These are phyloP conservation scores for Fistulifera pelliculosa DNA, from an alignment of 108 stramenopile species.

Conservation along the genomic window DNA sequence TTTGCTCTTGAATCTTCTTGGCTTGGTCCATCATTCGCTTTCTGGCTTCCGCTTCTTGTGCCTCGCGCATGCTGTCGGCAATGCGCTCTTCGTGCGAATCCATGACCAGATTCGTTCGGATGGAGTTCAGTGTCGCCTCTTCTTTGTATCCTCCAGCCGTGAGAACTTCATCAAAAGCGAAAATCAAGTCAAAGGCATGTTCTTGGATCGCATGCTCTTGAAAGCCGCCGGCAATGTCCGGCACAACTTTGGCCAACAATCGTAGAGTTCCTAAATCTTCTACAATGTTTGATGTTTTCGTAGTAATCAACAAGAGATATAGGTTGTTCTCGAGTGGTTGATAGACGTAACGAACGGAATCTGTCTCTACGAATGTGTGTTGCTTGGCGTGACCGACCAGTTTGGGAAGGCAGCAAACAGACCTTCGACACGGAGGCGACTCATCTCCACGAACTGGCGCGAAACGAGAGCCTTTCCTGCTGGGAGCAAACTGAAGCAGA, in stretches of 20 bases:
- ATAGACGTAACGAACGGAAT: slow-evolving; percentile 97
- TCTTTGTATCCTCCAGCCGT: slow-evolving; percentile 97
- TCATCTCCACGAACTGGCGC: slow-evolving; percentile 99
- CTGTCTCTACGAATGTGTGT: slow-evolving; percentile 99
- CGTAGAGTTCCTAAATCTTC: slow-evolving; percentile 97
- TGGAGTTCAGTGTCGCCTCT: slow-evolving; percentile 76
- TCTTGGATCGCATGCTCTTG: slow-evolving; percentile 88
- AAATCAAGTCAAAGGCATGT: slow-evolving; percentile 94
- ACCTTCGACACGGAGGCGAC: slow-evolving; percentile 94
- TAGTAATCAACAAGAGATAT: slow-evolving; percentile 94
- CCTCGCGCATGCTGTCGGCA: slow-evolving; percentile 81
- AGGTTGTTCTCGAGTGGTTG: slow-evolving; percentile 93
- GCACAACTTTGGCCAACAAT: slow-evolving; percentile 95
- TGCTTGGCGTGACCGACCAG: slow-evolving; percentile 83
- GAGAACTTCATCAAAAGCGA: slow-evolving; percentile 99
- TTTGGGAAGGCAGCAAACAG: slow-evolving; percentile 99
- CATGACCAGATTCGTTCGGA: slow-evolving; percentile 95
- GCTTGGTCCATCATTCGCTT: slow-evolving; percentile 85
- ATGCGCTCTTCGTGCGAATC: slow-evolving; percentile 98
- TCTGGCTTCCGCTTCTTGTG: slow-evolving; percentile 84
- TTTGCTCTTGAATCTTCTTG: slow-evolving; percentile 79
- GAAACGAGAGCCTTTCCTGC: slow-evolving; percentile 86
- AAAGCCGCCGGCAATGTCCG: slow-evolving; percentile 89
- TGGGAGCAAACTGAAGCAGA: slow-evolving; percentile 74
- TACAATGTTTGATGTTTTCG: slow-evolving; percentile 93